Evolutionary conservation across 257 asterid species (phyloP), one percentile per base, ranked within the genome.

Genomic region (Ophiorrhiza pumila): DNA sequence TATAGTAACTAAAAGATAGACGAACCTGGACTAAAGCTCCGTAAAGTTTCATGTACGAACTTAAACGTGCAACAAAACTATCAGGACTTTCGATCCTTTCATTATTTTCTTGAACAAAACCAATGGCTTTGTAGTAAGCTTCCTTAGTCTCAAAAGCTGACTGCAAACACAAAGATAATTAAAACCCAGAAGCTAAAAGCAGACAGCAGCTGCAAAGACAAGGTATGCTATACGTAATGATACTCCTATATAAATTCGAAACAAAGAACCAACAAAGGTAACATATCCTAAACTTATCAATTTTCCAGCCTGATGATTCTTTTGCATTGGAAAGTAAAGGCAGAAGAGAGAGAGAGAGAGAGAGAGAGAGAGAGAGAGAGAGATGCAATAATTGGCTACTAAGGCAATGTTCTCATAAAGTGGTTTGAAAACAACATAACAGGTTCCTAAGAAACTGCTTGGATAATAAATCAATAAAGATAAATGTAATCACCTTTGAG

Each of bases 11-110:
- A 57, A 29, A 34, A 9, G 50, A 74, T 80, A 9, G 57, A 57
- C 84, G 65, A 79, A 94, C 99, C 98, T 94, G 99, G 81, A 94
- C 91, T 64, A 94, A 68, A 74, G 98, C 97, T 79, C 96, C 99
- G 43, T 94, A 91, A 29, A 90, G 86, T 80, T 83, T 90, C 98
- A 91, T 87, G 74, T 79, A 90, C 68, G 85, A 81, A 69, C 84
- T 77, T 83, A 94, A 67, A 69, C 87, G 84, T 69, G 75, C 86
- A 35, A 84, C 58, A 58, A 75, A 91, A 53, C 83, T 82, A 50
- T 91, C 90, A 8, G 73, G 72, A 71, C 82, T 79, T 84, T 91
- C 97, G 47, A 87, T 68, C 78, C 81, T 81, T 64, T 90, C 96
- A 78, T 85, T 83, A 49, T 81, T 85, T 79, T 87, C 96, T 71